A percentile compares a stretch with the other conserved stretches of the same genome.
phyloP scores from a whole-genome alignment of 2,329 filamentous ascomycete genomes.

The Trichoderma guizhouense region DNA sequence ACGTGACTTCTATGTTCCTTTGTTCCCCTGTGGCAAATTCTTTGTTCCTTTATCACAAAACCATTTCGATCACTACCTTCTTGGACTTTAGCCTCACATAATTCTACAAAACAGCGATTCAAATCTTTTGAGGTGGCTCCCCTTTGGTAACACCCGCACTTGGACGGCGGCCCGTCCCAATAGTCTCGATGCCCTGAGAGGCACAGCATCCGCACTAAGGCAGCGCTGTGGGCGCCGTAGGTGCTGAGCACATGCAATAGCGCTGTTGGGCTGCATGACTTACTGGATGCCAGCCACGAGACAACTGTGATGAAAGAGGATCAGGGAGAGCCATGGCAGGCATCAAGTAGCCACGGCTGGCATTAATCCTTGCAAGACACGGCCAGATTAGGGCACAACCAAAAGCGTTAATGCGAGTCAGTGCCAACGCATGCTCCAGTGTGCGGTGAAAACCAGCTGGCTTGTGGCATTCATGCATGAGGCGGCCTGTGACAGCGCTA shows the following conservation, averaged over 20 bases:
- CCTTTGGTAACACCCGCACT: neutral
- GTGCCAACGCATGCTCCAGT: constrained; percentile 12
- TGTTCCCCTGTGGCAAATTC: no score
- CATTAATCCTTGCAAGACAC: neutral
- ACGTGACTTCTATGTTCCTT: no score
- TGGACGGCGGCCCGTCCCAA: neutral
- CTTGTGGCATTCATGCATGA: constrained; percentile 17
- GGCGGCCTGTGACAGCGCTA: neutral
- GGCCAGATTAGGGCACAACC: neutral
- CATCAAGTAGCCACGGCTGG: neutral
- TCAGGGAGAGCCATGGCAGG: neutral
- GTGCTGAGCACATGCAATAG: neutral
- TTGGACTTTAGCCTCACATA: neutral
- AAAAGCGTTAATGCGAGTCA: constrained; percentile 5
- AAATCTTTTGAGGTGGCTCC: neutral
- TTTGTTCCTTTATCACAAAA: neutral
- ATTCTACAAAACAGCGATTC: neutral
- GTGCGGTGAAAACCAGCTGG: constrained; percentile 1
- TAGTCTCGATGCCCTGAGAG: neutral
- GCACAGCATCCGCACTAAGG: neutral
- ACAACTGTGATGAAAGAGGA: neutral
- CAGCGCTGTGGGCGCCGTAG: neutral
- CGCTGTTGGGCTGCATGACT: constrained; percentile 8
- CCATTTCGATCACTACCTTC: neutral
- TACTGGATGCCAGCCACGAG: neutral